These are phyloP conservation scores for Ophiostoma tasmaniense DNA, from an alignment of 2,329 filamentous ascomycete species.

Conservation along the genomic window DNA sequence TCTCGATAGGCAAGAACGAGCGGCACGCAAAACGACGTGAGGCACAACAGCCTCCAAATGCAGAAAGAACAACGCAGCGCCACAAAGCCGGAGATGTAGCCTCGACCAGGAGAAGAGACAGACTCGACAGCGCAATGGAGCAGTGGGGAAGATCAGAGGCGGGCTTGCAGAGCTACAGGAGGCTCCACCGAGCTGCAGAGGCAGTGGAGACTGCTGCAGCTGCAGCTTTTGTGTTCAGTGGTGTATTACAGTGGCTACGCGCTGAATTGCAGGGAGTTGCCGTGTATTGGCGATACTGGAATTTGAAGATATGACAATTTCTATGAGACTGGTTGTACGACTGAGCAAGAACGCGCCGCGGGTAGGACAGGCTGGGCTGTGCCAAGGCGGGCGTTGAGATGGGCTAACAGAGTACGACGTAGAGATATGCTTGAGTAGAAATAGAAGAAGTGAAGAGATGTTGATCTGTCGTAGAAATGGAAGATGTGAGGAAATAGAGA, in stretches of 20 bases:
- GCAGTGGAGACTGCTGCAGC: neutral
- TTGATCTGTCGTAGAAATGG: neutral
- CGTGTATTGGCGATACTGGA: neutral
- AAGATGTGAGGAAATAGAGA: neutral
- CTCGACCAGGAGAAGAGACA: neutral
- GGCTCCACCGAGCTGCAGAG: neutral
- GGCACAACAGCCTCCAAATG: neutral
- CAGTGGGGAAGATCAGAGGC: neutral
- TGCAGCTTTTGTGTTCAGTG: no score
- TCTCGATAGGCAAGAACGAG: neutral
- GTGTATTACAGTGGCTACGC: neutral
- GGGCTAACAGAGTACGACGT: no score
- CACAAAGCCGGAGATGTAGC: neutral
- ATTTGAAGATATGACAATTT: neutral
- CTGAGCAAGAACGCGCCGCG: neutral
- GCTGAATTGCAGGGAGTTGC: no score
- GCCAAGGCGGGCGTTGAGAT: neutral
- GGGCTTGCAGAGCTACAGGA: neutral
- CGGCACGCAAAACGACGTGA: neutral
- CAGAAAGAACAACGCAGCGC: neutral
- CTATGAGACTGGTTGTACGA: neutral
- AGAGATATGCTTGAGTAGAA: neutral
- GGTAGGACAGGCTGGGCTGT: neutral
- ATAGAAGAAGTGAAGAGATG: neutral
- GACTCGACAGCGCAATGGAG: neutral